Evolutionary conservation across 1,139 yeast species (phyloP), one percentile per base, ranked within the genome.

Genomic region (Candida glucosophila): DNA sequence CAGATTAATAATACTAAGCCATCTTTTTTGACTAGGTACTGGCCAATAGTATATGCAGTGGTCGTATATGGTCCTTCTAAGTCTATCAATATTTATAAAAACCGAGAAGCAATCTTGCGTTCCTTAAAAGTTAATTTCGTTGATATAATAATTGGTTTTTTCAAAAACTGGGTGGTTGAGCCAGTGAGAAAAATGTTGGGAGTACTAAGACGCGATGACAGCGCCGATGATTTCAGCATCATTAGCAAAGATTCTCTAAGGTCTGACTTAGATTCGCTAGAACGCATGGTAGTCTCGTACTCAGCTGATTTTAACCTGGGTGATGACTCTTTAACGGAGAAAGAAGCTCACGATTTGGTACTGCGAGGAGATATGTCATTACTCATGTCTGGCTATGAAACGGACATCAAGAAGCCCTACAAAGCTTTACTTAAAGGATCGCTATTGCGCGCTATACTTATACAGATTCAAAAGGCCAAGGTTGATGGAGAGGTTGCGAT

Each of bases 401-500:
- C 58, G 17, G 92, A 86, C 41, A 58, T 90, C 32, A 72, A 74
- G 34, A 53, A 64, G 7, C 97, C 97, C 0, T 49, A 86, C 27
- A 67, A 61, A 31, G 76, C 79, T 20, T 37, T 83, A 4, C 29
- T 74, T 4, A 55, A 61, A 6, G 98, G 97, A 3, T 71, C 77
- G 27, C 64, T 90, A 35, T 55, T 86, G 6, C 67, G 95, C 26
- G 76, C 90, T 8, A 53, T 90, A 24, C 55, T 90, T 41, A 88
- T 90, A 33, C 97, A 90, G 51, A 62, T 90, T 6, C 98, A 90
- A 49, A 90, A 90, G 53, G 80, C 95, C 9, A 90, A 90, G 54
- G 96, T 90, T 9, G 98, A 90, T 48, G 95, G 95, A 3, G 90
- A 83, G 17, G 62, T 86, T 6, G 97, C 95, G 1, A 71, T 90